phyloP scores from a whole-genome alignment of 2,329 filamentous ascomycete species.

The Fusarium sp. region DNA sequence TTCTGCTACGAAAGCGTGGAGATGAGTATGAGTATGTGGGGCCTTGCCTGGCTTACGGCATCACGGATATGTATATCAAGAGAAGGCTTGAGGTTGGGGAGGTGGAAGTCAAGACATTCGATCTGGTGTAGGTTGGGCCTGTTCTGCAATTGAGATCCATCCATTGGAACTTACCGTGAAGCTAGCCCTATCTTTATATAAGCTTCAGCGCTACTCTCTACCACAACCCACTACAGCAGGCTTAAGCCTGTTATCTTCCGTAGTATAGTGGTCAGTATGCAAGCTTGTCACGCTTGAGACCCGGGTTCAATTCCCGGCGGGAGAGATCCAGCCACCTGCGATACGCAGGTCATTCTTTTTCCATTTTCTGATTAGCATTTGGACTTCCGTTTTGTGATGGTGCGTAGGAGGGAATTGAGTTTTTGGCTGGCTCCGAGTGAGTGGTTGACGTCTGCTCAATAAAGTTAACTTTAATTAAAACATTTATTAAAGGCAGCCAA shows the following conservation, averaged over 20 bases:
- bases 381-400: neutral
- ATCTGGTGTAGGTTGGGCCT: neutral
- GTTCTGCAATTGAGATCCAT: no score
- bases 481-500: neutral
- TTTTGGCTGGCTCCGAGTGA: rapidly evolving
- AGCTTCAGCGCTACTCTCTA: rapidly evolving
- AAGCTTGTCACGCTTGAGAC: no score
- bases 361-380: rapidly evolving
- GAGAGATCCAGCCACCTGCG: neutral
- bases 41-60: neutral
- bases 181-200: rapidly evolving
- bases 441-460: rapidly evolving
- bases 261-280: neutral
- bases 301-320: neutral
- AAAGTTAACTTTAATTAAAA: neutral
- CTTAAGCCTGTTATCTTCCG: neutral
- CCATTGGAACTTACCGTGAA: rapidly evolving
- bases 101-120: neutral
- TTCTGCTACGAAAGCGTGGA: neutral
- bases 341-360: neutral
- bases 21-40: neutral
- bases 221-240: neutral
- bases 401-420: neutral
- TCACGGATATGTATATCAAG: neutral
- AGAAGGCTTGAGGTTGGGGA: neutral